A percentile compares a stretch with the other conserved stretches of the same genome.
phyloP scores from a whole-genome alignment of 371 early-diverging fungal species.

The Mucor piriformis region DNA sequence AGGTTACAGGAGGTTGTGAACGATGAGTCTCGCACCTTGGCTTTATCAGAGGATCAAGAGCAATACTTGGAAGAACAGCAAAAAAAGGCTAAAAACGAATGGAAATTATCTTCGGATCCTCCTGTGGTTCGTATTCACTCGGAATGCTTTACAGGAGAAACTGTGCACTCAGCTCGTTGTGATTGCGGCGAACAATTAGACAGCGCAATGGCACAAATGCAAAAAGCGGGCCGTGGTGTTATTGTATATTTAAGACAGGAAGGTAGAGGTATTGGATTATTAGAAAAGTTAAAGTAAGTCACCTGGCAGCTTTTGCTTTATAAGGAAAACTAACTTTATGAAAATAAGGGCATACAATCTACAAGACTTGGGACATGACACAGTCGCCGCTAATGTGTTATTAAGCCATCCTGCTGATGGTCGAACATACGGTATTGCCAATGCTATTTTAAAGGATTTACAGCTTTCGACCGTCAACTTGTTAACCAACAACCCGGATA shows the following conservation, averaged over 20 bases:
- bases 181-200: constrained; percentile 96
- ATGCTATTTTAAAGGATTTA: constrained; percentile 87
- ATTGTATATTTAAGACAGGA: constrained; percentile 95
- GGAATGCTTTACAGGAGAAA: constrained; percentile 97
- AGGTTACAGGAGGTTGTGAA: constrained; percentile 56
- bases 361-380: constrained; percentile 95
- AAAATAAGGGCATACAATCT: constrained; percentile 89
- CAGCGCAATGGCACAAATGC: constrained; percentile 90
- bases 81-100: constrained; percentile 32
- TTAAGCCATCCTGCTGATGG: constrained; percentile 92
- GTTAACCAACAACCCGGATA: constrained; percentile 96
- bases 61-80: constrained; percentile 46
- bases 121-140: constrained; percentile 94
- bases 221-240: constrained; percentile 81
- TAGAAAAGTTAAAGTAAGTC: constrained; percentile 88
- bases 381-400: constrained; percentile 89
- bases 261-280: constrained; percentile 93
- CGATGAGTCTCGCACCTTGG: constrained; percentile 40
- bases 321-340: too few relatives aligned
- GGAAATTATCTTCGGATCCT: constrained; percentile 32
- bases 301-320: too few relatives aligned
- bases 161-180: constrained; percentile 88
- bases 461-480: constrained; percentile 67
- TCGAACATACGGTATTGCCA: constrained; percentile 91
- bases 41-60: constrained; percentile 40